phyloP scores from a whole-genome alignment of 2,329 filamentous ascomycete species.

The Alternaria brassicae region DNA sequence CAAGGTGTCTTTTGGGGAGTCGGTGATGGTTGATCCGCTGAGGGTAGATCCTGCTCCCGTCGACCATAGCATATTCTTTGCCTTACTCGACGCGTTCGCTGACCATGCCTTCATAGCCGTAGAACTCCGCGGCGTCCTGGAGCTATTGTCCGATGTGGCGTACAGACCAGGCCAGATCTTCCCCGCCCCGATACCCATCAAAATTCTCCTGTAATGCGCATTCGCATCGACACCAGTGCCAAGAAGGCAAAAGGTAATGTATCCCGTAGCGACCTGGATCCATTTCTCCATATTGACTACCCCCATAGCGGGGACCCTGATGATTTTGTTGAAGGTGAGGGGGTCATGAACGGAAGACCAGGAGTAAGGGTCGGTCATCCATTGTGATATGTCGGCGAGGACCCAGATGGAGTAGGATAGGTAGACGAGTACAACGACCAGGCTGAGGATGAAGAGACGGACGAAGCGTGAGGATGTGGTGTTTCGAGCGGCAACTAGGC shows the following conservation, averaged over 20 bases:
- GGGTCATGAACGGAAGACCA: constrained; percentile 63
- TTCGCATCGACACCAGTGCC: constrained; percentile 68
- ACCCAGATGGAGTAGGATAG: constrained; percentile 61
- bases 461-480: constrained; percentile 67
- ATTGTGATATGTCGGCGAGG: constrained; percentile 42
- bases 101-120: constrained; percentile 27
- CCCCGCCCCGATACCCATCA: constrained; percentile 37
- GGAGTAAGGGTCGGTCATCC: constrained; percentile 55
- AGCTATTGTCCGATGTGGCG: constrained; percentile 21
- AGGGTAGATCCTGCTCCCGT: constrained; percentile 18
- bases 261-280: constrained; percentile 62
- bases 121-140: constrained; percentile 19
- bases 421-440: constrained; percentile 58
- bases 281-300: constrained; percentile 63
- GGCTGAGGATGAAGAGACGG: constrained; percentile 65
- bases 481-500: constrained; percentile 61
- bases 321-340: constrained; percentile 57
- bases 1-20: constrained; percentile 15
- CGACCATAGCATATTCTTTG: constrained; percentile 35
- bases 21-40: constrained; percentile 18
- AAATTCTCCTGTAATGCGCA: constrained; percentile 38
- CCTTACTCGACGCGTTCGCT: constrained; percentile 28
- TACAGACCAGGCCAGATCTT: constrained; percentile 42
- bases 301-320: constrained; percentile 56
- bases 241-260: constrained; percentile 68